Percentiles rank a stretch among this genome's conserved stretches.
phyloP scores from a whole-genome alignment of 1,139 yeast species.

The Suhomyces panamericanus region DNA sequence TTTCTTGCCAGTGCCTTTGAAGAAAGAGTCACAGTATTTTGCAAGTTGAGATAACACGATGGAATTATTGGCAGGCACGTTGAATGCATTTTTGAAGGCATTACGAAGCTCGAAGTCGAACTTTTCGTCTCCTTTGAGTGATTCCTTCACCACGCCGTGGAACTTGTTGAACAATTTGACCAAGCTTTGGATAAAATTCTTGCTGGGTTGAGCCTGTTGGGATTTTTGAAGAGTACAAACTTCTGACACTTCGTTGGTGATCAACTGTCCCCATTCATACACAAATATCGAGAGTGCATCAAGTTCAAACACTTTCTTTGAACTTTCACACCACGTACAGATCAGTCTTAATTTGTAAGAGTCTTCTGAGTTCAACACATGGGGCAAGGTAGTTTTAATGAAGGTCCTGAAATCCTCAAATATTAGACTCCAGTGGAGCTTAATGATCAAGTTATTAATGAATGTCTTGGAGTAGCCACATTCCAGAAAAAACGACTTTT shows the following conservation, averaged over 20 bases:
- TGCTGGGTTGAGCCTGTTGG: neutral
- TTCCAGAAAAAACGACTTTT: slow-evolving; percentile 16
- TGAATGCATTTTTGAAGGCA: slow-evolving; percentile 28
- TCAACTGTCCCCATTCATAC: slow-evolving; percentile 17
- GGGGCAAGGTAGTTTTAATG: slow-evolving; percentile 22
- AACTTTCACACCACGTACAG: slow-evolving; percentile 12
- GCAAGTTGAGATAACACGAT: slow-evolving; percentile 29
- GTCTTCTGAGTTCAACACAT: slow-evolving; percentile 19
- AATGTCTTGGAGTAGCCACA: slow-evolving; percentile 28
- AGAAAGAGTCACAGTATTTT: slow-evolving; percentile 36
- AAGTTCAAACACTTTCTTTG: slow-evolving; percentile 13
- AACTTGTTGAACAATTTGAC: slow-evolving; percentile 9
- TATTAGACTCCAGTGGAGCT: slow-evolving; percentile 34
- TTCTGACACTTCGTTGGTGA: slow-evolving; percentile 7
- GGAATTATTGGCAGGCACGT: slow-evolving; percentile 21
- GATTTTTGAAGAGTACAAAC: slow-evolving; percentile 4
- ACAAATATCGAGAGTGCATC: slow-evolving; percentile 15
- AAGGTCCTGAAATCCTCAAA: slow-evolving; percentile 29
- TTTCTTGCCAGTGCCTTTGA: slow-evolving; percentile 21
- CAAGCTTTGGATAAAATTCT: slow-evolving; percentile 3
- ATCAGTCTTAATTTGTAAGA: slow-evolving; percentile 14
- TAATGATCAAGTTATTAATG: slow-evolving; percentile 21
- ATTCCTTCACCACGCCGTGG: slow-evolving; percentile 8
- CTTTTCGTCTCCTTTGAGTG: slow-evolving; percentile 15
- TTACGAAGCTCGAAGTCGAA: slow-evolving; percentile 34